A percentile compares a stretch with the other conserved stretches of the same genome.
phyloP scores from a whole-genome alignment of 495 filamentous ascomycete species.

The Chaetomidium leptoderma region DNA sequence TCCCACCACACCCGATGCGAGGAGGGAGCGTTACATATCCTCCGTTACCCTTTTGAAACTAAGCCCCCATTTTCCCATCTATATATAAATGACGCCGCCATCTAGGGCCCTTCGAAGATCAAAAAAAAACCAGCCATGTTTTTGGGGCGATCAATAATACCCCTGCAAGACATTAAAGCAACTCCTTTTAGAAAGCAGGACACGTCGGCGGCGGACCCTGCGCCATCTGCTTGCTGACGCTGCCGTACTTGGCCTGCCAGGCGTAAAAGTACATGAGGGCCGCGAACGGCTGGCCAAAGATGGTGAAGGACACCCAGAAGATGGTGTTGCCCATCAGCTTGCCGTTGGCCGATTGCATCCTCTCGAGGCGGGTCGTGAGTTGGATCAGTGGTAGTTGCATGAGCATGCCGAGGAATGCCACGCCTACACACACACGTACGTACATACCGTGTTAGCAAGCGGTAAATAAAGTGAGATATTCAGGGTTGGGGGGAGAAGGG shows the following conservation, averaged over 20 bases:
- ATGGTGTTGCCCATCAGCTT: constrained; percentile 82
- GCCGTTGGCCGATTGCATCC: constrained; percentile 66
- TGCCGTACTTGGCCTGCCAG: constrained; percentile 97
- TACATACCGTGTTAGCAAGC: constrained; percentile 1
- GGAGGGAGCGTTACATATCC: no score
- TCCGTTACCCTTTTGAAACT: no score
- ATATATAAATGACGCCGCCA: no score
- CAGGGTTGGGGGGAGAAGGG: not conserved
- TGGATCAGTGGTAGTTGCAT: constrained; percentile 82
- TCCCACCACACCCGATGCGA: no score
- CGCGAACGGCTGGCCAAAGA: constrained; percentile 89
- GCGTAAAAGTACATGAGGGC: constrained; percentile 93
- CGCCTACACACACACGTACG: constrained; percentile 46
- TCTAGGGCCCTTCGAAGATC: no score
- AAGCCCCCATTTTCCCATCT: not conserved
- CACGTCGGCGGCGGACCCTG: not conserved
- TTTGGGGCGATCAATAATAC: no score
- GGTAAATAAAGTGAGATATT: not conserved
- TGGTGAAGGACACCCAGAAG: constrained; percentile 92
- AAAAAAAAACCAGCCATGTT: no score
- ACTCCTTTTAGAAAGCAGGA: not conserved
- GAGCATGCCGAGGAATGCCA: constrained; percentile 92
- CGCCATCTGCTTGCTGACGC: constrained; percentile 38
- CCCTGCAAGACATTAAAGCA: not conserved
- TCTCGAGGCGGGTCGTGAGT: constrained; percentile 73